phyloP scores from a whole-genome alignment of 441 rosid genomes.

The Lepidium campestre region DNA sequence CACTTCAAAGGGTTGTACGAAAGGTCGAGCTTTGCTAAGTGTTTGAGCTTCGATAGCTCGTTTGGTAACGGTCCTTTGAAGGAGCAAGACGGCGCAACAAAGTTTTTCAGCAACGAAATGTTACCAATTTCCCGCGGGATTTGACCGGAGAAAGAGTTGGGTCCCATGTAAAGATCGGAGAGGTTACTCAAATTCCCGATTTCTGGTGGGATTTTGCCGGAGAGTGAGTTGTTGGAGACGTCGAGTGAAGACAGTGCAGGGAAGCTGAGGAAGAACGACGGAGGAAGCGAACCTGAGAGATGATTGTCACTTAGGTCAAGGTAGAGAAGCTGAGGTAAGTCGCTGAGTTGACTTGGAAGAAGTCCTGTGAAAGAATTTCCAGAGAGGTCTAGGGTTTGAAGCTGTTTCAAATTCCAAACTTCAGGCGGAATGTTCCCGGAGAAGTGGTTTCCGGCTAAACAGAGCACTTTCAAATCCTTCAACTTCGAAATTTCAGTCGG shows the following conservation, averaged over 20 bases:
- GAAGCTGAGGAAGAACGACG: conserved; percentile 38
- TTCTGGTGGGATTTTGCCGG: conserved; percentile 54
- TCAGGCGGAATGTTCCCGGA: conserved; percentile 50
- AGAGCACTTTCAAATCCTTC: conserved; percentile 33
- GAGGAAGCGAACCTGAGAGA: conserved; percentile 59
- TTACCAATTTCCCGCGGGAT: conserved; percentile 67
- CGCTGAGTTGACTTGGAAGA: conserved; percentile 43
- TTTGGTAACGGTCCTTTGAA: conserved; percentile 72
- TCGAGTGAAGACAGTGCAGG: conserved; percentile 50
- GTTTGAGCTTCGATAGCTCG: conserved; percentile 38
- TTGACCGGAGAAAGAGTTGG: conserved; percentile 52
- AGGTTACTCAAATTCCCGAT: conserved; percentile 53
- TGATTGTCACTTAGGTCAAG: conserved; percentile 58
- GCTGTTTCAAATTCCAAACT: conserved; percentile 37
- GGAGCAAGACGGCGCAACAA: conserved; percentile 49
- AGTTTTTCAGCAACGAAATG: conserved; percentile 47
- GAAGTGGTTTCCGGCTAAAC: conserved; percentile 43
- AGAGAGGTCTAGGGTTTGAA: conserved; percentile 62
- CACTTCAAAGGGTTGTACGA: conserved; percentile 77
- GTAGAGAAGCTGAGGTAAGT: conserved; percentile 40
- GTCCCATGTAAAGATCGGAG: conserved; percentile 68
- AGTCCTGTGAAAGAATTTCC: conserved; percentile 44
- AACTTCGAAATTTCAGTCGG: conserved; percentile 32
- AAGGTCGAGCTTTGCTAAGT: conserved; percentile 58
- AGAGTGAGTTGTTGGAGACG: conserved; percentile 64